Conservation (phyloP, 768 basidiomycete genomes). For the Boletus vinaceobasis region DNA sequence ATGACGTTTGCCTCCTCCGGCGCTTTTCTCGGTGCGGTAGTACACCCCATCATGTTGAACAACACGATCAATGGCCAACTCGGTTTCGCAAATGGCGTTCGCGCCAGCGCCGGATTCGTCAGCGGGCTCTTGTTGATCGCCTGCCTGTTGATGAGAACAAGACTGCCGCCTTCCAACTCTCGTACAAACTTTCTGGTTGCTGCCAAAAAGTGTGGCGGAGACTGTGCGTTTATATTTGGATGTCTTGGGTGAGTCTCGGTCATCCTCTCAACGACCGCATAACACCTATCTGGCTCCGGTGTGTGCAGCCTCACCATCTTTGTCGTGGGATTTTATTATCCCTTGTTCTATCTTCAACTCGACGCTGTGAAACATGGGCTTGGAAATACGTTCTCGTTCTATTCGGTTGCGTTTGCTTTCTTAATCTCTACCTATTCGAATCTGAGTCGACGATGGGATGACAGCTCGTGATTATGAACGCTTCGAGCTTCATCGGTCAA, state of each 20-base stretch:
- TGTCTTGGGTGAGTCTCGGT: constrained; percentile 21
- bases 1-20: constrained; percentile 55
- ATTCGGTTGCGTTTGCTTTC: constrained; percentile 40
- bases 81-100: constrained; percentile 45
- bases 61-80: constrained; percentile 38
- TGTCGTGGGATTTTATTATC: constrained; percentile 47
- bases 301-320: constrained; percentile 27
- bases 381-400: constrained; percentile 50
- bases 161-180: constrained; percentile 34
- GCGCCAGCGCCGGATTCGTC: constrained; percentile 40
- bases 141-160: constrained; percentile 39
- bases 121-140: constrained; percentile 38
- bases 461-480: constrained; percentile 57
- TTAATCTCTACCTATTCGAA: neutral
- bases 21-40: constrained; percentile 55
- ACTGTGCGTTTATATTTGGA: constrained; percentile 27
- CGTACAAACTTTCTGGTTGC: constrained; percentile 17
- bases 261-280: neutral
- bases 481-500: constrained; percentile 51
- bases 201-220: constrained; percentile 22
- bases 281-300: neutral
- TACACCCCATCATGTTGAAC: constrained; percentile 66
- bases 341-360: constrained; percentile 60
- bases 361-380: constrained; percentile 48
- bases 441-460: neutral